Evolutionary conservation across 2,329 filamentous ascomycete genomes (phyloP).

Genomic region (Fulvia fulva): DNA sequence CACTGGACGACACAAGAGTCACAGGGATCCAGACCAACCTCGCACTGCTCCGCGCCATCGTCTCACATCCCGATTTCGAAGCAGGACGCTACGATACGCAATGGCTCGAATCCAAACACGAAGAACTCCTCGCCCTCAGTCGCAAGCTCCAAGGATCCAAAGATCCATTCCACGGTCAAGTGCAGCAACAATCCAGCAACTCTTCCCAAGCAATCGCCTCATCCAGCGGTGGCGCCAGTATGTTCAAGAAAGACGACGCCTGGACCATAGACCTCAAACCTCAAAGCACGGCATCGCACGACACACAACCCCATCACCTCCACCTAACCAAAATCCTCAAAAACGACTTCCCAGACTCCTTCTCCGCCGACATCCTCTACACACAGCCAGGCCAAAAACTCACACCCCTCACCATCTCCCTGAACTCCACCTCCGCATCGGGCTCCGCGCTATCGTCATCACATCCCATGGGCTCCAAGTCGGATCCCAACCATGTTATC

Average conservation of each 20-base stretch:
- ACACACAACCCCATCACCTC: slow-evolving; percentile 46
- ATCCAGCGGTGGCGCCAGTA: slow-evolving; percentile 37
- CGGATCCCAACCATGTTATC: slow-evolving; percentile 50
- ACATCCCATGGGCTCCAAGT: slow-evolving; percentile 49
- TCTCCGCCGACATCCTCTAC: slow-evolving; percentile 52
- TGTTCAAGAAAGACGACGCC: slow-evolving; percentile 42
- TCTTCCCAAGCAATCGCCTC: slow-evolving; percentile 28
- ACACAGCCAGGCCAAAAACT: slow-evolving; percentile 37
- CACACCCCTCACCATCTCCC: slow-evolving; percentile 39
- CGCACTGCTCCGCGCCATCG: slow-evolving; percentile 51
- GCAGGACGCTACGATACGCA: slow-evolving; percentile 50
- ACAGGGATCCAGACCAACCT: slow-evolving; percentile 57
- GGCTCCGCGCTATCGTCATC: slow-evolving; percentile 32
- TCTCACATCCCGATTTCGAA: slow-evolving; percentile 49
- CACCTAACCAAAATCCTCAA: slow-evolving; percentile 51
- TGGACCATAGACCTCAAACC: slow-evolving; percentile 22
- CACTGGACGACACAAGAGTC: slow-evolving; percentile 54
- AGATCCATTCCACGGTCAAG: slow-evolving; percentile 26
- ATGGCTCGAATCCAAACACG: slow-evolving; percentile 54
- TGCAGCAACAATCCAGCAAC: slow-evolving; percentile 17
- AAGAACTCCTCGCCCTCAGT: slow-evolving; percentile 34
- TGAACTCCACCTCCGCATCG: slow-evolving; percentile 44
- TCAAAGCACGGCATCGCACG: not conserved
- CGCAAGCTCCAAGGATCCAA: slow-evolving; percentile 7
- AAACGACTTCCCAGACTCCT: slow-evolving; percentile 57